Evolutionary conservation across 179 eudicot genomes (phyloP).

Genomic region (Corrigiola litoralis): DNA sequence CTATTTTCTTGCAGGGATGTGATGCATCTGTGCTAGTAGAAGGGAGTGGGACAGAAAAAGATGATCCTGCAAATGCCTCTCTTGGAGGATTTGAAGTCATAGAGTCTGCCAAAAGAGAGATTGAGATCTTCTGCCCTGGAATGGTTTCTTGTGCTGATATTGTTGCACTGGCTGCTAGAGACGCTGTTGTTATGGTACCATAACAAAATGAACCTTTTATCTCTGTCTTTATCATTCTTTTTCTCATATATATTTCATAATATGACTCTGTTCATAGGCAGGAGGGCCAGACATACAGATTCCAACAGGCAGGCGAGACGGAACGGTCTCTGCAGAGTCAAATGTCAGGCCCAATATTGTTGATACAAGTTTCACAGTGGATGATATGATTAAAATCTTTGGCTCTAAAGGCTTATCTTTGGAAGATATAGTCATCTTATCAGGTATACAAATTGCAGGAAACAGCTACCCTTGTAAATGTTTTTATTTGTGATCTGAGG

Average conservation of each 20-base stretch:
- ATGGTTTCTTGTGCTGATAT: conserved; percentile 58
- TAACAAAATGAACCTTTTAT: neutral
- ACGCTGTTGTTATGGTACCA: conserved; percentile 51
- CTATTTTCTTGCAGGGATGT: conserved; percentile 34
- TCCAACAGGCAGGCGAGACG: conserved; percentile 45
- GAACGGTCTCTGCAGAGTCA: conserved; percentile 31
- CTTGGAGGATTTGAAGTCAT: conserved; percentile 45
- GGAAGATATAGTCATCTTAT: conserved; percentile 43
- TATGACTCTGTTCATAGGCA: conserved; percentile 18
- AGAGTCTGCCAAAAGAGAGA: conserved; percentile 35
- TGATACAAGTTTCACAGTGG: conserved; percentile 61
- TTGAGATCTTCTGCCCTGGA: conserved; percentile 45
- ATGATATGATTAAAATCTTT: conserved; percentile 53
- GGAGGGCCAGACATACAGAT: conserved; percentile 47
- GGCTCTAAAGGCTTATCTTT: conserved; percentile 54
- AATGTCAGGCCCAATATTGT: conserved; percentile 55
- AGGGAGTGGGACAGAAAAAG: conserved; percentile 36
- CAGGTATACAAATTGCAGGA: conserved; percentile 25
- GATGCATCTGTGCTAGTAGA: conserved; percentile 41
- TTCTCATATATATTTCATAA: neutral
- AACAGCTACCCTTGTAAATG: neutral
- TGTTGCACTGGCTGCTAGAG: conserved; percentile 54
- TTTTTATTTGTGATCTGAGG: neutral
- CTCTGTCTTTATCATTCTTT: neutral
- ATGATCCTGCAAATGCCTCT: conserved; percentile 35